A percentile compares a stretch with the other conserved stretches of the same genome.
Conservation (phyloP, 2,329 filamentous ascomycete genomes). For the Calonectria multiphialidica region DNA sequence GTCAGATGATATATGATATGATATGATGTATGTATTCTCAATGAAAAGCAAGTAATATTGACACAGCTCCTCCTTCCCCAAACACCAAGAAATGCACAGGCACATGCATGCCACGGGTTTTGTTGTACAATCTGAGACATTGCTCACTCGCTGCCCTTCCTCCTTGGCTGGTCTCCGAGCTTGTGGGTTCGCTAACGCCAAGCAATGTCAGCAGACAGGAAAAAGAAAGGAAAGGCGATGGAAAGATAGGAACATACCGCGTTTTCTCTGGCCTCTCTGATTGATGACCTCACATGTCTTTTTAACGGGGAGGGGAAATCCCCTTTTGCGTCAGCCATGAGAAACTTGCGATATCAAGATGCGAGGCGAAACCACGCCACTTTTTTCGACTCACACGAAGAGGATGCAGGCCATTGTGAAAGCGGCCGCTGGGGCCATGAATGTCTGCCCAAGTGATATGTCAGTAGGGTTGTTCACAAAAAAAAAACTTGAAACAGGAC, state of each 20-base stretch:
- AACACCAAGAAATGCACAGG: neutral
- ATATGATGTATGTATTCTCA: neutral
- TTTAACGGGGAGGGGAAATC: neutral
- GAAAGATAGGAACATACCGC: constrained; percentile 35
- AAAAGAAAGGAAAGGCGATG: constrained; percentile 26
- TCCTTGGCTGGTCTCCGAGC: constrained; percentile 14
- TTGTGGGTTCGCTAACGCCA: constrained; percentile 22
- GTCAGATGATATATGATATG: neutral
- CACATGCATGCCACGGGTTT: neutral
- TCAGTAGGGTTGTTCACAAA: constrained; percentile 11
- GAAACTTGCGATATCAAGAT: neutral
- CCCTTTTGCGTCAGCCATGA: neutral
- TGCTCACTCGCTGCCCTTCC: neutral
- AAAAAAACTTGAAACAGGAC: no score
- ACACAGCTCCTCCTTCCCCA: neutral
- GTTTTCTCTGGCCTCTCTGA: constrained; percentile 52
- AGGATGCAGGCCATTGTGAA: constrained; percentile 67
- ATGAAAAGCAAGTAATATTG: neutral
- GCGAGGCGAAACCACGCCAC: constrained; percentile 27
- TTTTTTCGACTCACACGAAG: constrained; percentile 54
- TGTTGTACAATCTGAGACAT: neutral
- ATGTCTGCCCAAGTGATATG: constrained; percentile 45
- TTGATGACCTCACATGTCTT: constrained; percentile 57
- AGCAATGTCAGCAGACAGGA: neutral
- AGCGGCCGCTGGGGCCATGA: constrained; percentile 64